phyloP scores from a whole-genome alignment of 2,329 filamentous ascomycete genomes.

The Fusarium fracticaudum region DNA sequence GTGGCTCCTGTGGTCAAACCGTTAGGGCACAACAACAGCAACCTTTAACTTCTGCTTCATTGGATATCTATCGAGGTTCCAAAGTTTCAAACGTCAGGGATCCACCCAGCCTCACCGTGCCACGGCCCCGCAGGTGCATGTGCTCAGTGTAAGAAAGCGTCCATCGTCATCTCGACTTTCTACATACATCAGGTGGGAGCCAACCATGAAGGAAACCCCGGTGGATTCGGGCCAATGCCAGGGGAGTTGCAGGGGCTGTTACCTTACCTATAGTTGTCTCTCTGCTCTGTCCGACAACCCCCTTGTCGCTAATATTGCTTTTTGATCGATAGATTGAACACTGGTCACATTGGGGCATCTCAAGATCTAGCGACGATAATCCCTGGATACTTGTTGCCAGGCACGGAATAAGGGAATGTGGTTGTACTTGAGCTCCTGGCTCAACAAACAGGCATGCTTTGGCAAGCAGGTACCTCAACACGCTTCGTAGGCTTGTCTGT shows the following conservation, averaged over 20 bases:
- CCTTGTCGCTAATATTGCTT: slow-evolving; percentile 36
- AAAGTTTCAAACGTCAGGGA: slow-evolving; percentile 38
- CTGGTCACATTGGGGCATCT: slow-evolving; percentile 19
- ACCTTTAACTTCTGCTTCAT: slow-evolving; percentile 37
- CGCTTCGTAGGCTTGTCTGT: not conserved
- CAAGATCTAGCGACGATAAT: slow-evolving; percentile 20
- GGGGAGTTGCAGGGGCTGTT: slow-evolving; percentile 12
- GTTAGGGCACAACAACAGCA: slow-evolving; percentile 45
- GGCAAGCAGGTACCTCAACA: not conserved
- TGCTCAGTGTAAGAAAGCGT: slow-evolving; percentile 32
- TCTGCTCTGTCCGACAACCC: slow-evolving; percentile 20
- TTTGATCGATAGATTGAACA: slow-evolving; percentile 35
- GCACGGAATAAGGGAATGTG: not conserved
- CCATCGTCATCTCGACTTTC: slow-evolving; percentile 40
- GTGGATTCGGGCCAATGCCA: slow-evolving; percentile 32
- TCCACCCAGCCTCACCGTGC: slow-evolving; percentile 43
- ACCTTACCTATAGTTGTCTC: not conserved
- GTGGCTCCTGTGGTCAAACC: slow-evolving; percentile 39
- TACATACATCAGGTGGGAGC: slow-evolving; percentile 27
- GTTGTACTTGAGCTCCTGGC: not conserved
- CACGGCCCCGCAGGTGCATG: slow-evolving; percentile 40
- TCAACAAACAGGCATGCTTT: not conserved
- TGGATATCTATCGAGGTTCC: slow-evolving; percentile 37
- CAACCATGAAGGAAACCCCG: slow-evolving; percentile 24
- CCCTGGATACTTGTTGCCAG: slow-evolving; percentile 25